Evolutionary conservation across 2,329 filamentous ascomycete genomes (phyloP).

Genomic region (Aureobasidium leucospermi): DNA sequence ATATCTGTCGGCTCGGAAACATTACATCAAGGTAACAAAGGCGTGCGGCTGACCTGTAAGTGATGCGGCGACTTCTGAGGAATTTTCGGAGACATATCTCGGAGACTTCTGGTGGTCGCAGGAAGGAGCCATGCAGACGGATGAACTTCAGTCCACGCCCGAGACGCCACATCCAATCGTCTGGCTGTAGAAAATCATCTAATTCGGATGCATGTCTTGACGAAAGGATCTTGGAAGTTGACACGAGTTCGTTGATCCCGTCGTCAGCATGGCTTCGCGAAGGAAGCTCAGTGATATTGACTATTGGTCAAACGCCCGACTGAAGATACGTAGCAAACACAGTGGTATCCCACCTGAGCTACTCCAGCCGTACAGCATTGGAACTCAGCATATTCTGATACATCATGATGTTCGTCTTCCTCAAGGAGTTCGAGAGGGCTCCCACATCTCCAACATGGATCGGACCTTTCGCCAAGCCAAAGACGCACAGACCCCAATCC

Average conservation of each 20-base stretch:
- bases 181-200: neutral
- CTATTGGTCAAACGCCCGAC: neutral
- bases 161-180: neutral
- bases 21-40: neutral
- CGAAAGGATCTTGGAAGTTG: neutral
- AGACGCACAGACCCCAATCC: slow-evolving; percentile 2
- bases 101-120: neutral
- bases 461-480: neutral
- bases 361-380: no score
- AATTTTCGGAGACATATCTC: slow-evolving; percentile 7
- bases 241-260: no score
- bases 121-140: no score
- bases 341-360: no score
- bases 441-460: no score
- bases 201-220: no score
- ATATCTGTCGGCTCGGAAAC: neutral
- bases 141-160: neutral
- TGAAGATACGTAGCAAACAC: no score
- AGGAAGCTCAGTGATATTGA: neutral
- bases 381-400: no score
- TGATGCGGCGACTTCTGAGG: neutral
- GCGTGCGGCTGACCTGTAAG: neutral
- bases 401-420: neutral
- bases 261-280: no score
- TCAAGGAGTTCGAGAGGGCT: neutral